Conservation (phyloP, 1,284 basidiomycete species). For the Leccinum variabile region DNA sequence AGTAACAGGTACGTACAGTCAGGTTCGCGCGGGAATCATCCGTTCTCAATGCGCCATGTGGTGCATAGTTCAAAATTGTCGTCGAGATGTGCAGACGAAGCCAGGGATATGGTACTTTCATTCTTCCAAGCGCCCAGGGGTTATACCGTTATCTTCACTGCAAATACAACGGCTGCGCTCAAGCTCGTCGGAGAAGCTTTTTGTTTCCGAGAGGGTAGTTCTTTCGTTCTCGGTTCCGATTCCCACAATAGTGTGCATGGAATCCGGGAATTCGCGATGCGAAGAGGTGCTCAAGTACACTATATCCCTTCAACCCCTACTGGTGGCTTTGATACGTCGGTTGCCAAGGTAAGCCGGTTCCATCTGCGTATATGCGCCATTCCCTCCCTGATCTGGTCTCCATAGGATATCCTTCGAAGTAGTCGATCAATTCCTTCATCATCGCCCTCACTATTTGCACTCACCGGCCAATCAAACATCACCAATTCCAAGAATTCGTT, state of each 20-base stretch:
- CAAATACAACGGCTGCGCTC: conserved; percentile 76
- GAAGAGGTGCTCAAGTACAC: conserved; percentile 52
- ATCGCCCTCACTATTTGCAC: conserved; percentile 61
- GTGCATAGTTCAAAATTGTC: conserved; percentile 64
- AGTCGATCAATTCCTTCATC: conserved; percentile 43
- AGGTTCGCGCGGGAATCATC: not conserved
- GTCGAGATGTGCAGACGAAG: conserved; percentile 61
- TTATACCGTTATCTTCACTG: conserved; percentile 80
- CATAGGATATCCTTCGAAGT: conserved; percentile 44
- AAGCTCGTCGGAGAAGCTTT: conserved; percentile 82
- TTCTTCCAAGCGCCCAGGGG: conserved; percentile 73
- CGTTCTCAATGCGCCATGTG: conserved; percentile 6
- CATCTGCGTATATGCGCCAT: conserved; percentile 21
- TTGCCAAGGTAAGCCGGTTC: conserved; percentile 53
- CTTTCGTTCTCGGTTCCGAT: conserved; percentile 67
- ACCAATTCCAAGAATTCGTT: conserved; percentile 65
- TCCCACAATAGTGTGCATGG: conserved; percentile 86
- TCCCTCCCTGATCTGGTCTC: conserved; percentile 3
- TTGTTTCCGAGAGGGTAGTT: conserved; percentile 58
- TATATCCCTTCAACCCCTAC: conserved; percentile 65
- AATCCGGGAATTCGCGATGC: conserved; percentile 66
- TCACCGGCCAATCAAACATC: conserved; percentile 81
- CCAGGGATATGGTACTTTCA: conserved; percentile 64
- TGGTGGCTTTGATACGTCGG: conserved; percentile 58
- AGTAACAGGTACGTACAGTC: conserved; percentile 64